Base-by-base conservation (phyloP, 2,329 filamentous ascomycete species). In the Fusarium miscanthi region DNA sequence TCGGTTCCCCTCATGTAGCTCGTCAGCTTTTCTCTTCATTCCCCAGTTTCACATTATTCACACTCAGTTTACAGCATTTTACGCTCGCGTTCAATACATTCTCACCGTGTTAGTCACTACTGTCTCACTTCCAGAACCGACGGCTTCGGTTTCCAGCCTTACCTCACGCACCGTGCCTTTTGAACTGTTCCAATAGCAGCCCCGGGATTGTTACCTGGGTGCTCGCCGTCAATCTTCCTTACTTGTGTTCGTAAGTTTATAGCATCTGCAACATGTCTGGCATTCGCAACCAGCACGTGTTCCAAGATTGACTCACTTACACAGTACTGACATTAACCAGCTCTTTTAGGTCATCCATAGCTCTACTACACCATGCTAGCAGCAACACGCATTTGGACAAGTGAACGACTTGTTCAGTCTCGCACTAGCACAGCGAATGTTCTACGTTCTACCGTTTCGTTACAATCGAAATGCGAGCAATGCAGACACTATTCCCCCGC, bases 401-500 rank as follows among this genome's bases (percentile, higher is more conserved):
- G 78, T 33, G 79, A 76, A 63, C 77, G 73, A 63, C 64, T 76
- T 35, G 62, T 79, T 51, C 76, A 76, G 45, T 70, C 68, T 35
- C 66, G 65, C 23, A n/a, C 53, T 40, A n/a, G 43, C 46, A 41
- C 54, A 41, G 63, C 73, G 12, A 66, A 53, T n/a, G n/a, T 59
- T 13, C 42, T 76, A 25, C 62, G 70, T 12, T 66, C 69, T 38
- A 46, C 66, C 17, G n/a, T 66, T 38, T 64, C 61, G 7, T 46
- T 76, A 23, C 71, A 72, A 42, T 69, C 72, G 27, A 72, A 59
- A 57, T 73, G 68, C 53, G 46, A 70, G 14, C 78, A 79, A 59
- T 66, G 46, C 73, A 85, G 88, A 40, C 76, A 76, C 40, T 87
- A 88, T 67, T 85, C 86, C 66, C 84, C 89, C 65, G 84, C 82